Evolutionary conservation across 2,329 filamentous ascomycete species (phyloP).

Genomic region (Monilinia fructicola): DNA sequence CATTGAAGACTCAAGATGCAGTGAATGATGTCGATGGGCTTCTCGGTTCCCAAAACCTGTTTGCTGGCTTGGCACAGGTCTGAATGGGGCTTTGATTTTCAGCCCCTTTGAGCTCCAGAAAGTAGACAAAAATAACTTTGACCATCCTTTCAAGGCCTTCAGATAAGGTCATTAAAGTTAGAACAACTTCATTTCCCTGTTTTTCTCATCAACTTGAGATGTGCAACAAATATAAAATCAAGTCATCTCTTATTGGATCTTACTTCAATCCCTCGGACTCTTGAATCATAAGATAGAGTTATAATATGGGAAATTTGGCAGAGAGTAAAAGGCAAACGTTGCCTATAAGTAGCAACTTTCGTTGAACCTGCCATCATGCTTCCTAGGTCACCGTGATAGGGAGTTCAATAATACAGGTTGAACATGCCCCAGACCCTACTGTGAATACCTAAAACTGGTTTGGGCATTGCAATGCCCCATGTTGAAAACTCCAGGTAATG

Average conservation of each 20-base stretch:
- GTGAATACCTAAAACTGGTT: not conserved
- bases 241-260: not conserved
- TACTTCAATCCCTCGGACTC: not conserved
- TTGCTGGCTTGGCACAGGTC: conserved; percentile 13
- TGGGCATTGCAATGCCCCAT: not conserved
- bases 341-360: no score
- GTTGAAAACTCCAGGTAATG: not conserved
- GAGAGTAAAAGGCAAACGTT: no score
- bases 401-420: not conserved
- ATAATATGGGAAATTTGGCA: no score
- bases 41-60: conserved; percentile 18
- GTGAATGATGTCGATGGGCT: conserved; percentile 5
- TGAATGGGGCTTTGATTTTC: conserved; percentile 5
- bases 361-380: no score
- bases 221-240: conserved; percentile 8
- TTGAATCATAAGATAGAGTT: not conserved
- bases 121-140: not conserved
- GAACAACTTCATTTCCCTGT: conserved; percentile 8
- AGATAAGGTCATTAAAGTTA: not conserved
- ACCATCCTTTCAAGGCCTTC: not conserved
- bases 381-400: not conserved
- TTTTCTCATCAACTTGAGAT: not conserved
- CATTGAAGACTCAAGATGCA: not conserved
- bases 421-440: not conserved
- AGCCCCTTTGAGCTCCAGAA: conserved; percentile 7